These are phyloP conservation scores for Rachicladosporium sp. DNA, from an alignment of 2,329 filamentous ascomycete species.

Conservation along the genomic window DNA sequence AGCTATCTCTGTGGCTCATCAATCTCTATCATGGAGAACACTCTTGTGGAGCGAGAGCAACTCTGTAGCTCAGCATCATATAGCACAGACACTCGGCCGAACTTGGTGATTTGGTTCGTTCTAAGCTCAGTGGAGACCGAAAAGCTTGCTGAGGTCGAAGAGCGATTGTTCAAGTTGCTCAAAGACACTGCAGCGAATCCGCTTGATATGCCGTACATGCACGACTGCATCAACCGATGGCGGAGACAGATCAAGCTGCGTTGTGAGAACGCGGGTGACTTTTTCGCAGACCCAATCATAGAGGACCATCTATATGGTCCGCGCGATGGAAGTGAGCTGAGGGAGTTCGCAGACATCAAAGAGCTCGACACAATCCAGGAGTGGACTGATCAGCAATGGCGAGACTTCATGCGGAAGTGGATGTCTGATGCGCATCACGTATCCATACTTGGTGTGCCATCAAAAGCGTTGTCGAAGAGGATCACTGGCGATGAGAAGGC, in stretches of 20 bases:
- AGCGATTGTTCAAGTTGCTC: constrained; percentile 72
- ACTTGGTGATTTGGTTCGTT: constrained; percentile 73
- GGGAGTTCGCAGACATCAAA: constrained; percentile 28
- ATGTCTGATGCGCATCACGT: constrained; percentile 75
- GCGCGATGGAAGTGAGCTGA: constrained; percentile 54
- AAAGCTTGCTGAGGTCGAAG: constrained; percentile 71
- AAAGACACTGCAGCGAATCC: constrained; percentile 68
- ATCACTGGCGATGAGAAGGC: constrained; percentile 71
- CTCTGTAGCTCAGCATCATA: constrained; percentile 77
- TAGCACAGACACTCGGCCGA: constrained; percentile 66
- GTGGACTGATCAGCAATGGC: constrained; percentile 81
- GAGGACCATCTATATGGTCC: constrained; percentile 84
- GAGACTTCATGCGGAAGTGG: constrained; percentile 68
- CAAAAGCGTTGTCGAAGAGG: constrained; percentile 62
- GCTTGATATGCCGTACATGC: constrained; percentile 80
- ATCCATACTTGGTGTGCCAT: constrained; percentile 79
- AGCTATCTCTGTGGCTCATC: constrained; percentile 88
- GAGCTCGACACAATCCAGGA: constrained; percentile 56
- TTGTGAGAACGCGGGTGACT: constrained; percentile 67
- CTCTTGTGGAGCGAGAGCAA: constrained; percentile 84
- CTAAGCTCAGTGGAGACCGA: constrained; percentile 78
- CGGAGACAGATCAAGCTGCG: constrained; percentile 70
- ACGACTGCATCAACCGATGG: constrained; percentile 74
- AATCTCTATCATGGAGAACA: constrained; percentile 81
- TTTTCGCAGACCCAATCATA: constrained; percentile 77